Evolutionary conservation across 495 filamentous ascomycete genomes (phyloP).

Genomic region (Cairneyella variabilis): DNA sequence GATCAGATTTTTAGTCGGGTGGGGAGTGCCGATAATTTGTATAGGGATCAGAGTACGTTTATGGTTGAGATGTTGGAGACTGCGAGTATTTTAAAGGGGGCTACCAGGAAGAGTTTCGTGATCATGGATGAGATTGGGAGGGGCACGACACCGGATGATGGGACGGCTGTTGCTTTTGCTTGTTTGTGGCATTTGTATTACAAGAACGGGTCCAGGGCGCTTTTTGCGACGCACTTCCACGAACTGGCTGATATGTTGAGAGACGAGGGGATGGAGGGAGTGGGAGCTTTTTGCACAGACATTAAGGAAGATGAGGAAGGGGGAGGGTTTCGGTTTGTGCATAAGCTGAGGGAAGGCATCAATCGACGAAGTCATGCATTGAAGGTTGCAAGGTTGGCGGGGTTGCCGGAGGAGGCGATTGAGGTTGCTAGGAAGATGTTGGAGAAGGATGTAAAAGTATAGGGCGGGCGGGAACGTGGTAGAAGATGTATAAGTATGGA

Average conservation of each 20-base stretch:
- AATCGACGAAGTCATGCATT: conserved; percentile 86
- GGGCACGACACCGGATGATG: conserved; percentile 90
- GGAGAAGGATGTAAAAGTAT: conserved; percentile 8
- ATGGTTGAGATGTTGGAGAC: conserved; percentile 87
- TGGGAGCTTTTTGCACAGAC: conserved; percentile 88
- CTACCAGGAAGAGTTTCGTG: conserved; percentile 75
- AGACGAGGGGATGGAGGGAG: conserved; percentile 29
- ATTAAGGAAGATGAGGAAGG: conserved; percentile 63
- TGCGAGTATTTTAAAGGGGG: conserved; percentile 61
- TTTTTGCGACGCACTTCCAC: conserved; percentile 98
- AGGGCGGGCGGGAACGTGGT: background rate
- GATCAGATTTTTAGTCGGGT: conserved; percentile 91
- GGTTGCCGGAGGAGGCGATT: conserved; percentile 60
- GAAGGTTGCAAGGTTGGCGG: conserved; percentile 86
- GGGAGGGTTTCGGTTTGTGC: conserved; percentile 73
- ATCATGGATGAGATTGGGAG: conserved; percentile 98
- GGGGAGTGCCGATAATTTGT: conserved; percentile 90
- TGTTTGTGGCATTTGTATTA: conserved; percentile 76
- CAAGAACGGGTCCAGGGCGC: conserved; percentile 68
- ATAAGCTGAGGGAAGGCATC: conserved; percentile 74
- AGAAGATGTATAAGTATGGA: background rate
- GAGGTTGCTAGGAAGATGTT: conserved; percentile 47
- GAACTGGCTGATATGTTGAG: conserved; percentile 66
- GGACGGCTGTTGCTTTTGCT: conserved; percentile 84
- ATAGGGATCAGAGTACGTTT: conserved; percentile 90